Evolutionary conservation across 2,329 filamentous ascomycete species (phyloP).

Genomic region (Cordyceps farinosa): DNA sequence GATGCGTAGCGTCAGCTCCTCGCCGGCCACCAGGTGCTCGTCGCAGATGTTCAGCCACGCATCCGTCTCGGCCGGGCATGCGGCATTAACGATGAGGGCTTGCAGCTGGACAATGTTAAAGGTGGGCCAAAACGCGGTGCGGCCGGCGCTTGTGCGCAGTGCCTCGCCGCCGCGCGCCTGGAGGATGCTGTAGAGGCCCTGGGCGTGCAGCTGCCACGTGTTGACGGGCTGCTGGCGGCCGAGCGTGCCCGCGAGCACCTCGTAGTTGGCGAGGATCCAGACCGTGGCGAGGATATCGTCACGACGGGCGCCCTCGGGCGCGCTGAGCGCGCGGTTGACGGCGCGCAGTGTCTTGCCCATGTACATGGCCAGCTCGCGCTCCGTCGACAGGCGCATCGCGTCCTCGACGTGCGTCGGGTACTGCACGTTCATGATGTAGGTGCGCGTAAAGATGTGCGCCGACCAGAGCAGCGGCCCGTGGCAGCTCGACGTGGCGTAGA

Average conservation of each 20-base stretch:
- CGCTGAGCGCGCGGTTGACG: constrained; percentile 36
- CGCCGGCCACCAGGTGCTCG: constrained; percentile 24
- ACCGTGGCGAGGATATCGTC: constrained; percentile 38
- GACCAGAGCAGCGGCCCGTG: constrained; percentile 38
- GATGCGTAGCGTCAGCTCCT: constrained; percentile 29
- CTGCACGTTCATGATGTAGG: constrained; percentile 37
- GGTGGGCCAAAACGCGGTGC: constrained; percentile 37
- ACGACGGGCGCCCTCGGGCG: constrained; percentile 28
- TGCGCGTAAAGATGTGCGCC: constrained; percentile 39
- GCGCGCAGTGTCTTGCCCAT: constrained; percentile 36
- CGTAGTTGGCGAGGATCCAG: constrained; percentile 40
- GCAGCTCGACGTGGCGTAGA: constrained; percentile 25
- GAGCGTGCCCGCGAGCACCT: constrained; percentile 39
- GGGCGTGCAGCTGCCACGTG: constrained; percentile 37
- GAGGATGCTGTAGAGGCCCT: constrained; percentile 36
- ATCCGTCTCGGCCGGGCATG: constrained; percentile 35
- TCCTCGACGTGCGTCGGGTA: constrained; percentile 30
- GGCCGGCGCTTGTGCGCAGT: constrained; percentile 25
- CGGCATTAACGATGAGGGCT: constrained; percentile 30
- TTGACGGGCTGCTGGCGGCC: constrained; percentile 25
- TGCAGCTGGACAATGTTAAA: constrained; percentile 40
- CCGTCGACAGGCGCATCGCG: constrained; percentile 25
- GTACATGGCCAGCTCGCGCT: constrained; percentile 33
- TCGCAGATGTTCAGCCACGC: constrained; percentile 35
- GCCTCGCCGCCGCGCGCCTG: constrained; percentile 30